Evolutionary conservation across 1,284 basidiomycete genomes (phyloP).

Genomic region (Tilletia horrida): DNA sequence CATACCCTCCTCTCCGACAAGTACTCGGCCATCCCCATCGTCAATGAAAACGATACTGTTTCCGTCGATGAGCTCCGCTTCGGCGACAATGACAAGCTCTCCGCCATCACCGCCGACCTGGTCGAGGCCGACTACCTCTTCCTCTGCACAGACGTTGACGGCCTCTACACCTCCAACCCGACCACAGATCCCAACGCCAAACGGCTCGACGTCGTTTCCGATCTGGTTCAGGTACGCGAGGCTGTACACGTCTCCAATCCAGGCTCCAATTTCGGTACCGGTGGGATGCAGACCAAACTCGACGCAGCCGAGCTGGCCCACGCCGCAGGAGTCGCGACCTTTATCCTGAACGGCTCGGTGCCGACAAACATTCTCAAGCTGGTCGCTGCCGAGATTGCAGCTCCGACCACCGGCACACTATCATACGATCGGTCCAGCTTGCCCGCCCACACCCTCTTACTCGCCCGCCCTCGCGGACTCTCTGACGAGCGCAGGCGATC

Average conservation of each 20-base stretch:
- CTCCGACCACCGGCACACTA: neutral
- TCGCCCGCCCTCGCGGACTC: slow-evolving; percentile 69
- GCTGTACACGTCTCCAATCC: slow-evolving; percentile 88
- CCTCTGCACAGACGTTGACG: slow-evolving; percentile 93
- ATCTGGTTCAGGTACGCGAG: slow-evolving; percentile 74
- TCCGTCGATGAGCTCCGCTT: slow-evolving; percentile 83
- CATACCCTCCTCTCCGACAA: slow-evolving; percentile 41
- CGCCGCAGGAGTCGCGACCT: slow-evolving; percentile 88
- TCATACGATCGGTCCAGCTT: neutral
- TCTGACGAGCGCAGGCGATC: slow-evolving; percentile 83
- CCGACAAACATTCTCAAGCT: slow-evolving; percentile 77
- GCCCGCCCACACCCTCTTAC: slow-evolving; percentile 84
- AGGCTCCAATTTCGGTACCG: slow-evolving; percentile 89
- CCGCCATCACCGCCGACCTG: slow-evolving; percentile 93
- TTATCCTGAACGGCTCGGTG: slow-evolving; percentile 64
- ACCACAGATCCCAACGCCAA: slow-evolving; percentile 79
- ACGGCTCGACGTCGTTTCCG: slow-evolving; percentile 76
- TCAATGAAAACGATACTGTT: slow-evolving; percentile 55
- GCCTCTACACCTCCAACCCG: slow-evolving; percentile 91
- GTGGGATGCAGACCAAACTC: slow-evolving; percentile 98
- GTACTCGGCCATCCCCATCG: slow-evolving; percentile 51
- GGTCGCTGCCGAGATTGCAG: slow-evolving; percentile 58
- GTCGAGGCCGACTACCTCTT: slow-evolving; percentile 96
- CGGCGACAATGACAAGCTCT: slow-evolving; percentile 96
- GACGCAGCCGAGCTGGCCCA: slow-evolving; percentile 97